phyloP scores from a whole-genome alignment of 2,329 filamentous ascomycete genomes.

The Daldinia sp. region DNA sequence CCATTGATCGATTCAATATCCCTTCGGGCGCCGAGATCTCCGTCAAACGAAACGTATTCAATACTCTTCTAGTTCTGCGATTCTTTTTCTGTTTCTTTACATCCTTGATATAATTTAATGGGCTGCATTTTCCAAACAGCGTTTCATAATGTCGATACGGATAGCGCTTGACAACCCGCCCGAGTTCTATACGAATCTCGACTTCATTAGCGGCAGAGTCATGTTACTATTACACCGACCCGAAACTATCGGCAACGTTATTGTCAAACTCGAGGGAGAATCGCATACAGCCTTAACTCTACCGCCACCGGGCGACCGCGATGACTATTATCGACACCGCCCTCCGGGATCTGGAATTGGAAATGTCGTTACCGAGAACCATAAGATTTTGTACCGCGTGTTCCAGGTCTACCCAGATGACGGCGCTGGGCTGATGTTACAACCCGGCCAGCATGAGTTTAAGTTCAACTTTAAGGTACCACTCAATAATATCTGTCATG shows the following conservation, averaged over 20 bases:
- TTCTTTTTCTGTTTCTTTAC: background rate
- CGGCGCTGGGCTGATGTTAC: conserved; percentile 57
- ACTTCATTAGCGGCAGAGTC: conserved; percentile 74
- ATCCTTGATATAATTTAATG: conserved; percentile 1
- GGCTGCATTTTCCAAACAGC: background rate
- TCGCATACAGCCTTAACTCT: conserved; percentile 73
- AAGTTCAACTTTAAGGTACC: conserved; percentile 82
- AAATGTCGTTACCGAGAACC: conserved; percentile 66
- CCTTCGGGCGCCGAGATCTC: conserved; percentile 22
- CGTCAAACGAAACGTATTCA: conserved; percentile 14
- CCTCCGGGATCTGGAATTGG: conserved; percentile 53
- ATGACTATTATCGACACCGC: conserved; percentile 48
- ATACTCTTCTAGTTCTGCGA: background rate
- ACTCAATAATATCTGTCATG: conserved; percentile 79
- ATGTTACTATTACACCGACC: conserved; percentile 70
- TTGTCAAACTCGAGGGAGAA: conserved; percentile 88
- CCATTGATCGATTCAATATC: conserved; percentile 23
- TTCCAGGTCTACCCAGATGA: conserved; percentile 78
- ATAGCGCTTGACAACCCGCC: conserved; percentile 75
- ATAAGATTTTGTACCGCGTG: conserved; percentile 81
- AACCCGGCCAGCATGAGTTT: conserved; percentile 79
- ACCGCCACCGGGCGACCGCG: conserved; percentile 58
- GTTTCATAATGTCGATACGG: conserved; percentile 70
- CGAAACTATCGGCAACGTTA: conserved; percentile 77
- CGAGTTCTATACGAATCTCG: conserved; percentile 83